Percentiles rank a stretch among this genome's conserved stretches.
Conservation (phyloP, 192 early-diverging fungal genomes). For the Backusella westeae region DNA sequence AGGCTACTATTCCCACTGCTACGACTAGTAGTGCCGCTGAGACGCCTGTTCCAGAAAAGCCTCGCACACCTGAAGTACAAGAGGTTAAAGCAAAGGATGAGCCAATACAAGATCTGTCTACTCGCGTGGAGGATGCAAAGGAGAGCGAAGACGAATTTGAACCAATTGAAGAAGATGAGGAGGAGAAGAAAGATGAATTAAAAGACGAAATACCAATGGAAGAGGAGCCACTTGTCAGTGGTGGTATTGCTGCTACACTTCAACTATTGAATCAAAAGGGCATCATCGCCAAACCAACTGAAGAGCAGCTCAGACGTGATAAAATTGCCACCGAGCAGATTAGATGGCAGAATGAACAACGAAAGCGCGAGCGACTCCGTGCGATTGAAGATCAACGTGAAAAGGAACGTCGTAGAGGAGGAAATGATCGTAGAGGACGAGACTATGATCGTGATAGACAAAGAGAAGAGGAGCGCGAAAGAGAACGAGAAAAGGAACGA, state of each 20-base stretch:
- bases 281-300: slow-evolving; percentile 44
- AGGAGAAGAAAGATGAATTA: neutral
- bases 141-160: slow-evolving; percentile 7
- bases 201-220: slow-evolving; percentile 27
- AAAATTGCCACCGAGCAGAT: slow-evolving; percentile 53
- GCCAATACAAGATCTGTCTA: slow-evolving; percentile 22
- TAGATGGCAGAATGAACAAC: slow-evolving; percentile 74
- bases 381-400: slow-evolving; percentile 66
- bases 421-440: slow-evolving; percentile 26
- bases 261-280: slow-evolving; percentile 81
- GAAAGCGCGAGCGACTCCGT: slow-evolving; percentile 51
- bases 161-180: neutral
- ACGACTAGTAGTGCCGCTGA: neutral
- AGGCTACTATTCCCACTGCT: neutral
- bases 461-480: slow-evolving; percentile 29
- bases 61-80: neutral
- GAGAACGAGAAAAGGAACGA: slow-evolving; percentile 50
- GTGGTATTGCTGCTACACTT: slow-evolving; percentile 81
- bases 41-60: neutral
- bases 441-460: slow-evolving; percentile 38
- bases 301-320: slow-evolving; percentile 70
- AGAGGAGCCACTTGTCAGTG: slow-evolving; percentile 80
- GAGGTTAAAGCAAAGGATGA: slow-evolving; percentile 13
- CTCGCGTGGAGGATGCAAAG: slow-evolving; percentile 5
- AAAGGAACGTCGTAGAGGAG: slow-evolving; percentile 58